These are phyloP conservation scores for Solanum neorickii DNA, from an alignment of 257 asterid species.

Conservation along the genomic window DNA sequence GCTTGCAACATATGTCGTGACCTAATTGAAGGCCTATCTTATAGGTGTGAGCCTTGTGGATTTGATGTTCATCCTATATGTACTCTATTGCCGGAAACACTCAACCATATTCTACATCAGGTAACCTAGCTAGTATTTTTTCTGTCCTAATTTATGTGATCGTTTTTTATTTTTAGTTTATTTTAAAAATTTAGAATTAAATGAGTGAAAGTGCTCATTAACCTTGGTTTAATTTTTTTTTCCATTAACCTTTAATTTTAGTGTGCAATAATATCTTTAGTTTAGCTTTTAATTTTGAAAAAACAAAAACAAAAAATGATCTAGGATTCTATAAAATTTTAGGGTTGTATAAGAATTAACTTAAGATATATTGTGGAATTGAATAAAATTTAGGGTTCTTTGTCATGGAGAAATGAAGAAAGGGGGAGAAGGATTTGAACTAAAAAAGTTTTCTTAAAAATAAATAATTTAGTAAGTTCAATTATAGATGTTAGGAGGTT, in stretches of 20 bases:
- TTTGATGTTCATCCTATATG: constrained; percentile 19
- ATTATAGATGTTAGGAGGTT: background rate
- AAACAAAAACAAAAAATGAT: background rate
- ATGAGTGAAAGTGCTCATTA: background rate
- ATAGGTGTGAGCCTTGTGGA: constrained; percentile 10
- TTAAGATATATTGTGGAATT: background rate
- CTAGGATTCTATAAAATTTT: background rate
- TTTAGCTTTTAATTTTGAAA: background rate
- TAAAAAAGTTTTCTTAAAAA: background rate
- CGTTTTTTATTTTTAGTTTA: background rate
- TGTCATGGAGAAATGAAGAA: background rate
- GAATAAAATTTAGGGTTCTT: background rate
- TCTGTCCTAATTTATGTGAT: background rate
- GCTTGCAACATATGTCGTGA: constrained; percentile 6
- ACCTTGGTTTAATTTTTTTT: background rate
- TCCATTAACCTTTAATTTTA: background rate
- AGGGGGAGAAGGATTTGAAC: background rate
- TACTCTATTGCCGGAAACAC: constrained; percentile 1
- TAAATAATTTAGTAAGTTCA: background rate
- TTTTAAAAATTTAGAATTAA: background rate
- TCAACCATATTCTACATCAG: constrained; percentile 1
- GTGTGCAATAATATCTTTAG: background rate
- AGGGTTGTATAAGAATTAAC: background rate
- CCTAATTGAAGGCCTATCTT: constrained; percentile 12
- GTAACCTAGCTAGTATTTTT: background rate